Evolutionary conservation across 768 basidiomycete genomes (phyloP), one percentile per base, ranked within the genome.

Genomic region (Thelephora ganbajun): DNA sequence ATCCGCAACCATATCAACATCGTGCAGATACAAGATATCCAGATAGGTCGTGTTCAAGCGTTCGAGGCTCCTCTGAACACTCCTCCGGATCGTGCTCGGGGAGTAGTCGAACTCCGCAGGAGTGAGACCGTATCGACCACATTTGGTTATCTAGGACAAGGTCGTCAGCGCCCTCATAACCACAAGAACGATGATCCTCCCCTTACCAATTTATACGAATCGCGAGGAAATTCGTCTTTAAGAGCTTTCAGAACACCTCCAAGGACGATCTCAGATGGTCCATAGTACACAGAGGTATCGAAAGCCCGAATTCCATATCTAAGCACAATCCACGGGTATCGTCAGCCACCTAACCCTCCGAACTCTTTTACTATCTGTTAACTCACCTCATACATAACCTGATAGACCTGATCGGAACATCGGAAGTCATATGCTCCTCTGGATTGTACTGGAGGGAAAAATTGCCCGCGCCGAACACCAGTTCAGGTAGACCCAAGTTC

Each of bases 261-360:
- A 37, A 89, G 65, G 0, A 91, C 68, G 52, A 79, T 71, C 63
- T 92, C 89, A 0, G 88, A 88, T 4, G 76, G 72, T 11, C 83
- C 85, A 56, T 92, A 92, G 59, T 77, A 86, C 5, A 78, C 74
- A 11, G 86, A 74, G 2, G 89, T 92, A 61, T 93, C 89, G 57
- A 93, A 84, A 0, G 82, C 81, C 33, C 63, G 63, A 47, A 92
- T 80, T 23, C 87, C 89, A 64, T 88, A 90, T 37, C 89, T 89
- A 49, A 37, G 35, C n/a, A n/a, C n/a, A n/a, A n/a, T n/a, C n/a
- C n/a, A n/a, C n/a, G n/a, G n/a, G n/a, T n/a, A n/a, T n/a, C n/a
- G n/a, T n/a, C n/a, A n/a, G n/a, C n/a, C 19, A 34, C 22, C 30
- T 34, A 23, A 12, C 12, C 12, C 19, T 19, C 19, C 33, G 33